Base-by-base conservation (phyloP, 257 asterid species). In the Gardenia jasminoides region DNA sequence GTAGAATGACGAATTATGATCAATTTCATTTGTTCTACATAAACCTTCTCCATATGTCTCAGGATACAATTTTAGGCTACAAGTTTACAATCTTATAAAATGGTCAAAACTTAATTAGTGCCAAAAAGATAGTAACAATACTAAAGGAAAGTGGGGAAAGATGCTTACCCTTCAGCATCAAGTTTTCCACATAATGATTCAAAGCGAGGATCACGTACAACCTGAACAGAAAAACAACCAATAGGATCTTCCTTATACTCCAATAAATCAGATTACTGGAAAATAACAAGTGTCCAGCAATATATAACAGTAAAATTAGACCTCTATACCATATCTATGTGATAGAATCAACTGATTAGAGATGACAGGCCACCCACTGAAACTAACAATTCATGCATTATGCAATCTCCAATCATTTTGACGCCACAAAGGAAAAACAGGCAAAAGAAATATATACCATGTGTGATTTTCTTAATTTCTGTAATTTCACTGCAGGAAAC, bases 151-250 rank as follows among this genome's bases (percentile, higher is more conserved):
- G 48, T 1, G 52, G 65, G 6, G 70, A 9, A 9, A 64, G 79
- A 75, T 75, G 67, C 77, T 80, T 83, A 94, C 96, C 97, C 92
- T 0, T 96, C 97, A 24, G 82, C 94, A 72, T 93, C 88, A 19
- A 93, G 88, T 0, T 75, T 74, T 47, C 97, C 98, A 65, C 92
- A 90, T 78, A 96, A 85, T 44, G 97, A 82, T 80, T 93, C 99
- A 88, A 96, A 96, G 28, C 99, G 97, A 88, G 99, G 99, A 78
- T 92, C 99, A 67, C 97, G 89, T 20, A 83, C 91, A 66, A 90
- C 91, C 97, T 94, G 81, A 82, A 77, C 36, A 86, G 16, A 78
- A 79, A 39, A 54, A 10, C 24, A 1, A n/a, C 58, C 41, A 36
- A n/a, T 52, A 44, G 24, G 64, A 19, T 54, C n/a, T 16, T 16